Conservation (phyloP, 176 grass and related monocot genomes). For the Dendrocalamus sinicus region DNA sequence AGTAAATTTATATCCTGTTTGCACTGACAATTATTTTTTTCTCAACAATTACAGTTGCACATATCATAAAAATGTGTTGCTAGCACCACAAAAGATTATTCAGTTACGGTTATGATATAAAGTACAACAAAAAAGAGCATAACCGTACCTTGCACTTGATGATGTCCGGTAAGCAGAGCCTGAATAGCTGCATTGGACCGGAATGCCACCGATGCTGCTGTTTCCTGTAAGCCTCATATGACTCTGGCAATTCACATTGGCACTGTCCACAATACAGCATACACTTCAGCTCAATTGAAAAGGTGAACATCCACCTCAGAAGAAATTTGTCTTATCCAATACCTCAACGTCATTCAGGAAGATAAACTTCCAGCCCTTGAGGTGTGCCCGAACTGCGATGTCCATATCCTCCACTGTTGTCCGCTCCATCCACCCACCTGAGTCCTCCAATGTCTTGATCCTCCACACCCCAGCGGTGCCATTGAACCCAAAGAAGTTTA, state of each 20-base stretch:
- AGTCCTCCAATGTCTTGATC: conserved; percentile 87
- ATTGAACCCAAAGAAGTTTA: conserved; percentile 99
- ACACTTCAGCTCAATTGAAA: background rate
- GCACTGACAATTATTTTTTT: too few relatives aligned
- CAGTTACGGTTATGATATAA: background rate
- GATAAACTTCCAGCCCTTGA: conserved; percentile 93
- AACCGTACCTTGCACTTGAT: conserved; percentile 78
- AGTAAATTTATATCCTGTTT: background rate
- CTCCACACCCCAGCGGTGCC: conserved; percentile 97
- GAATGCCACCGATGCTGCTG: conserved; percentile 99
- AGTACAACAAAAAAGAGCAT: background rate
- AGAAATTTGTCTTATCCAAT: conserved; percentile 11
- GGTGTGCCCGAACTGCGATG: conserved; percentile 90
- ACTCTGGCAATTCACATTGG: conserved; percentile 97
- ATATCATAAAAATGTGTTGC: background rate
- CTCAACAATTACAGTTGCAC: background rate
- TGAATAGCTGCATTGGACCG: conserved; percentile 96
- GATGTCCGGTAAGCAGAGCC: conserved; percentile 90
- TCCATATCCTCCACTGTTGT: conserved; percentile 99
- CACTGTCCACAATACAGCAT: conserved; percentile 56
- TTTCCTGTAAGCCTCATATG: conserved; percentile 98
- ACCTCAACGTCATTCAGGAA: conserved; percentile 98
- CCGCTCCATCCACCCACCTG: conserved; percentile 94
- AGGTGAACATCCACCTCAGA: background rate
- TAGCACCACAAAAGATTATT: background rate